A percentile compares a stretch with the other conserved stretches of the same genome.
These are phyloP conservation scores for Lactarius tabidus DNA, from an alignment of 768 basidiomycete species.

Conservation along the genomic window DNA sequence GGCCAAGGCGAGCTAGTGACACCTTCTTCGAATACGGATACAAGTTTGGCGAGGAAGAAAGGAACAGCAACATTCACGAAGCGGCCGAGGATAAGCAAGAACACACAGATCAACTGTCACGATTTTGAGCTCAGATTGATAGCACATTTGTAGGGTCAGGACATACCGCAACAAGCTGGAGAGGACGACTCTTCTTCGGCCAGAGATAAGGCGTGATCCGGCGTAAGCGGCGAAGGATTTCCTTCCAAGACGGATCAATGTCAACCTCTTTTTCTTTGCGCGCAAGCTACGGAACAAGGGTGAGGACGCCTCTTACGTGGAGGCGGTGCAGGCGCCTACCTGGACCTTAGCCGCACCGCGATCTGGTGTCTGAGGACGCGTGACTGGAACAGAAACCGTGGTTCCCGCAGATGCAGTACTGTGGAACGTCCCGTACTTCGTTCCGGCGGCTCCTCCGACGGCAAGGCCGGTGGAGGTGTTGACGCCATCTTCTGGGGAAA, in stretches of 20 bases:
- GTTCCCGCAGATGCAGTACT: slow-evolving; percentile 46
- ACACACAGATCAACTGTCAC: slow-evolving; percentile 56
- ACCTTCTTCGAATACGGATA: slow-evolving; percentile 50
- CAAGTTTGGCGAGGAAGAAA: slow-evolving; percentile 60
- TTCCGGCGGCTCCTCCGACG: slow-evolving; percentile 39
- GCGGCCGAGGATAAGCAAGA: slow-evolving; percentile 69
- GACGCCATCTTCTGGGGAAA: slow-evolving; percentile 46
- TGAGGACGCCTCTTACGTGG: slow-evolving; percentile 20
- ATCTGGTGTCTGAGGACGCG: slow-evolving; percentile 40
- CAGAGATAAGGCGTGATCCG: slow-evolving; percentile 78
- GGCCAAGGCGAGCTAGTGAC: slow-evolving; percentile 56
- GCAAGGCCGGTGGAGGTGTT: slow-evolving; percentile 51
- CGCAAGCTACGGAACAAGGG: slow-evolving; percentile 27
- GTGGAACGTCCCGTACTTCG: slow-evolving; percentile 77
- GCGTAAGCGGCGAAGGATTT: slow-evolving; percentile 60
- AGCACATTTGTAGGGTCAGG: neutral
- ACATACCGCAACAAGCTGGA: slow-evolving; percentile 69
- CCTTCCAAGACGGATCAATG: slow-evolving; percentile 66
- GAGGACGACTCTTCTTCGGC: slow-evolving; percentile 61
- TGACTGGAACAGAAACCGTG: slow-evolving; percentile 45
- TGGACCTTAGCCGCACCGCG: slow-evolving; percentile 27
- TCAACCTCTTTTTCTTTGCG: slow-evolving; percentile 45
- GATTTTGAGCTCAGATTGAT: slow-evolving; percentile 1
- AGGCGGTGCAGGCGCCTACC: slow-evolving; percentile 12
- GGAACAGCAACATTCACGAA: slow-evolving; percentile 74